Evolutionary conservation across 108 stramenopile genomes (phyloP), one percentile per base, ranked within the genome.

Genomic region (Chaetoceros muelleri): DNA sequence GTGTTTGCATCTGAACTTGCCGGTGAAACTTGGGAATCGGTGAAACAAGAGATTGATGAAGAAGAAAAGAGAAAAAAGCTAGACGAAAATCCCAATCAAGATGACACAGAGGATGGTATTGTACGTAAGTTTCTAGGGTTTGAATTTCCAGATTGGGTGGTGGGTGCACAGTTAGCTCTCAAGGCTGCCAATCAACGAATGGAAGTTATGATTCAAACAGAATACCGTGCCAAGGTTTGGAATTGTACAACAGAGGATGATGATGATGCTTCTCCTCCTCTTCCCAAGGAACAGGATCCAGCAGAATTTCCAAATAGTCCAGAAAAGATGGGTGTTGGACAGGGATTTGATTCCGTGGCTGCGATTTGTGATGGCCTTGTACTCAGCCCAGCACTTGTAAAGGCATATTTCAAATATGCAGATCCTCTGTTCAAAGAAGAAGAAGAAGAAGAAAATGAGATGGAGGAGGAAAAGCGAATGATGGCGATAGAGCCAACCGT

Each of bases 1-100:
- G 83, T 85, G 0, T 89, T 89, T 61, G 83, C 87, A 28, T 82
- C 83, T 16, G 83, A 89, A 57, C 51, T 89, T 48, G 87, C 87
- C 13, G 69, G 74, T 17, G 83, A 89, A 66, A 89, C 87, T n/a
- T 89, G 81, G 83, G 87, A 89, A 53, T 62, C 84, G 8, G 80
- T 89, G 13, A 58, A 82, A 49, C 62, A 71, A 46, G 87, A 89
- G 61, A 53, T 85, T 3, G 70, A 85, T 58, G 67, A 65, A 10
- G 87, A 84, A 48, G 73, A 80, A 54, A 65, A 63, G 16, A 68
- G 61, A 34, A 47, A 23, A 53, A 71, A 69, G 26, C 30, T 51
- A 5, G 58, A 52, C 3, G 72, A 62, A 44, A 56, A 31, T 0
- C 60, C 26, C 3, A 52, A 57, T 48, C 49, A 53, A 2, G 70